Evolutionary conservation across 257 asterid species (phyloP).

Genomic region (Solanum okadae): DNA sequence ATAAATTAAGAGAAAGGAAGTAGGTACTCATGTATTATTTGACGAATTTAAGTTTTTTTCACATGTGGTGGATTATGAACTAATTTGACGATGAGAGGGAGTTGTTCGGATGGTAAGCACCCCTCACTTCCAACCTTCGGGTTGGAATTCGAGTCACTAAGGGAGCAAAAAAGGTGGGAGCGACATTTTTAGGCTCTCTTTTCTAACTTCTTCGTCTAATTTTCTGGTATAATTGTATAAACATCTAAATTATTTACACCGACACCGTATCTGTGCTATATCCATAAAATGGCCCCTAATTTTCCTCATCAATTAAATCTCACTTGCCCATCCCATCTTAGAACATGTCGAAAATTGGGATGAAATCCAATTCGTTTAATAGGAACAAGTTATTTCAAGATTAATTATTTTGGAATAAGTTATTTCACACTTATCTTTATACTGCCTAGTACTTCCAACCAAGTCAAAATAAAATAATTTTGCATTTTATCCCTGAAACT

Average conservation of each 20-base stretch:
- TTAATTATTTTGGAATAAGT: too few species aligned
- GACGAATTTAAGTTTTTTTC: not conserved
- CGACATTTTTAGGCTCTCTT: not conserved
- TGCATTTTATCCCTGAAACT: too few species aligned
- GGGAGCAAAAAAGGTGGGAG: too few species aligned
- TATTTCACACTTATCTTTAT: too few species aligned
- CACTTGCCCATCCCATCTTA: not conserved
- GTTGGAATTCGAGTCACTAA: too few species aligned
- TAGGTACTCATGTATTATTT: not conserved
- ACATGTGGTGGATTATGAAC: not conserved
- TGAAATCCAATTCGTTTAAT: not conserved
- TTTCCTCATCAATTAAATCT: not conserved
- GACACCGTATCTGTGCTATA: not conserved
- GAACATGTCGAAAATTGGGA: not conserved
- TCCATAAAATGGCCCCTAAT: not conserved
- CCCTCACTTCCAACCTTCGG: too few species aligned
- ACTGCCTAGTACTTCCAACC: fast-evolving
- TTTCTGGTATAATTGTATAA: not conserved
- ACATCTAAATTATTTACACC: not conserved
- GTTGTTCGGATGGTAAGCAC: too few species aligned
- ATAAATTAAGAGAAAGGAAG: not conserved
- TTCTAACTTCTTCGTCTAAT: not conserved
- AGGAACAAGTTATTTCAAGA: too few species aligned
- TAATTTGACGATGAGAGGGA: not conserved
- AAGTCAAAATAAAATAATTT: not conserved